phyloP scores from a whole-genome alignment of 108 stramenopile species.

The Chaetoceros tenuissimus region DNA sequence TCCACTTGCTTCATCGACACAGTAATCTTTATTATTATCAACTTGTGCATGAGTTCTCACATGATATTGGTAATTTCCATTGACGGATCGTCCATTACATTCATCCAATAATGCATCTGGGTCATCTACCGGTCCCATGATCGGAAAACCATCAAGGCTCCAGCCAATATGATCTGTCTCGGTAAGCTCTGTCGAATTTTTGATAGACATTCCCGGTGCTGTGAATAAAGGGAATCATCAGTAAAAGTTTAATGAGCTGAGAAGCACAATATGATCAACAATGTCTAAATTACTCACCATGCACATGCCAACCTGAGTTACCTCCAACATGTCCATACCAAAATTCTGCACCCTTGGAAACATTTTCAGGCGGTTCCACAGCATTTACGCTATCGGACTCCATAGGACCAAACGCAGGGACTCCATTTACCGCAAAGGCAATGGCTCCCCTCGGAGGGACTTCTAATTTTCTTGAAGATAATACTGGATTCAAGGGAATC shows the following conservation, averaged over 20 bases:
- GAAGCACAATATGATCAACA: no score
- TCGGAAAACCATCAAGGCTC: constrained; percentile 9
- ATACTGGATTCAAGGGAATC: background rate
- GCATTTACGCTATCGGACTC: background rate
- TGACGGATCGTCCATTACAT: constrained; percentile 3
- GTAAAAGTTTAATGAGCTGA: no score
- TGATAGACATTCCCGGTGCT: no score
- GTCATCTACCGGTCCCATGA: constrained; percentile 3
- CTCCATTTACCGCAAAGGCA: background rate
- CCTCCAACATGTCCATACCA: constrained; percentile 8
- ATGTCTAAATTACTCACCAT: constrained; percentile 1
- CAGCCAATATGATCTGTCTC: no score
- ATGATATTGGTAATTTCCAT: constrained; percentile 6
- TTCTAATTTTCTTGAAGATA: background rate
- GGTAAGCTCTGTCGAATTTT: no score
- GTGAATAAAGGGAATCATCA: no score
- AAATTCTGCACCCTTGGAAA: background rate
- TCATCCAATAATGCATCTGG: background rate
- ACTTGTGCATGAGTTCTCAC: constrained; percentile 1
- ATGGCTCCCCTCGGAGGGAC: background rate
- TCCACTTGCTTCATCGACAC: no score
- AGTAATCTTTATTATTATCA: no score
- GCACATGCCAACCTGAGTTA: background rate
- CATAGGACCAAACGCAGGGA: constrained; percentile 1
- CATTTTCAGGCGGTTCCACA: no score